Conservation (phyloP, 2,329 filamentous ascomycete species). For the Chaetoscypha palmicola region DNA sequence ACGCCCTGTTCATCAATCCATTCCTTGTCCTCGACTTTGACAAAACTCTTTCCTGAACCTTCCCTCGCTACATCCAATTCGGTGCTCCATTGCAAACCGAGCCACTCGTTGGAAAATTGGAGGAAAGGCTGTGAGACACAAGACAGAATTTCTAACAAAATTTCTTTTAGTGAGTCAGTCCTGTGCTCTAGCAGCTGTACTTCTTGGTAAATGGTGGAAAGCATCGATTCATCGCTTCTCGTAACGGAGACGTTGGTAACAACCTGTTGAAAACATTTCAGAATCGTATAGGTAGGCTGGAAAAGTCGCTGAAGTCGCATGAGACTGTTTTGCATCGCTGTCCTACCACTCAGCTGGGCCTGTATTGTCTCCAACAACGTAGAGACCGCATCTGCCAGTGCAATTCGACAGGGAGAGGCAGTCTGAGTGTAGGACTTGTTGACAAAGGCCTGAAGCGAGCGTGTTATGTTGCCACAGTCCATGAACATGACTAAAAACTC, state of each 20-base stretch:
- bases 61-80: constrained; percentile 46
- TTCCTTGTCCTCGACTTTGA: constrained; percentile 48
- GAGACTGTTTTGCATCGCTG: constrained; percentile 24
- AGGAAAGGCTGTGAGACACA: constrained; percentile 60
- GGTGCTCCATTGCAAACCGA: constrained; percentile 57
- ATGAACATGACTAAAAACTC: constrained; percentile 34
- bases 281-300: constrained; percentile 25
- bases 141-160: constrained; percentile 60
- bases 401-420: constrained; percentile 27
- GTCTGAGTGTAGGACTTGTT: constrained; percentile 25
- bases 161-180: constrained; percentile 51
- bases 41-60: constrained; percentile 47
- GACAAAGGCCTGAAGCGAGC: constrained; percentile 26
- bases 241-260: constrained; percentile 25
- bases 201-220: constrained; percentile 55
- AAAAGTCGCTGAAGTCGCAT: constrained; percentile 30
- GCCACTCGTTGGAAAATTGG: constrained; percentile 64
- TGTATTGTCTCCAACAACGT: constrained; percentile 31
- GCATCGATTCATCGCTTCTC: constrained; percentile 50
- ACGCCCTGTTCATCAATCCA: constrained; percentile 53
- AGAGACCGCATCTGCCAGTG: constrained; percentile 33
- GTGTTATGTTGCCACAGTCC: constrained; percentile 32
- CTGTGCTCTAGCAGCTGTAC: constrained; percentile 58
- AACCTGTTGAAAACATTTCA: constrained; percentile 29
- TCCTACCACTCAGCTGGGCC: constrained; percentile 23